Percentiles rank a stretch among this genome's conserved stretches.
Evolutionary conservation across 305 asterid genomes (phyloP).

Genomic region (Striga hermonthica): DNA sequence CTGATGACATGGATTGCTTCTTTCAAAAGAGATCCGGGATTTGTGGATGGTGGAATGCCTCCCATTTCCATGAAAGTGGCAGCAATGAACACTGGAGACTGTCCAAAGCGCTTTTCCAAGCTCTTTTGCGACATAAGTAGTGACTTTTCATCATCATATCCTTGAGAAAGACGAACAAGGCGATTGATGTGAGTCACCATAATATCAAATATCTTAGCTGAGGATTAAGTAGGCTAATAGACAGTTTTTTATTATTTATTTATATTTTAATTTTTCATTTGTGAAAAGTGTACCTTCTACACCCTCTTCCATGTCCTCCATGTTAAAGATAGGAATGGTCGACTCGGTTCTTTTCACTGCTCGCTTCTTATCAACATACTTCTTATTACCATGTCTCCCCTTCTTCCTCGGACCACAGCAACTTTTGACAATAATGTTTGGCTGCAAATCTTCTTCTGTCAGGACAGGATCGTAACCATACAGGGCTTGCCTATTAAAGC

Average conservation of each 20-base stretch:
- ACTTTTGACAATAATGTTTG: slow-evolving; percentile 76
- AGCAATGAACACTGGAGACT: slow-evolving; percentile 68
- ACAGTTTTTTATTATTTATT: no score
- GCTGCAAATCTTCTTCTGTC: slow-evolving; percentile 81
- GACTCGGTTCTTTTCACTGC: slow-evolving; percentile 68
- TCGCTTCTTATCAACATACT: slow-evolving; percentile 60
- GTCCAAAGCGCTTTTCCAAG: slow-evolving; percentile 70
- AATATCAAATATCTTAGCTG: neutral
- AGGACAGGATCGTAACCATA: slow-evolving; percentile 86
- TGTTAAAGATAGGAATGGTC: slow-evolving; percentile 66
- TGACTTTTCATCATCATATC: slow-evolving; percentile 65
- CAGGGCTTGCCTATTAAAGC: slow-evolving; percentile 82
- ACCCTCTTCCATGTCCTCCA: slow-evolving; percentile 79
- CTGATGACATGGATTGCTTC: slow-evolving; percentile 80
- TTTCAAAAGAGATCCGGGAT: slow-evolving; percentile 57
- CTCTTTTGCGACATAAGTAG: slow-evolving; percentile 65
- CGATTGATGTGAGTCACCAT: neutral
- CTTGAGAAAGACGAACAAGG: slow-evolving; percentile 31
- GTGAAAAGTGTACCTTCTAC: slow-evolving; percentile 57
- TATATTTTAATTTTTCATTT: neutral
- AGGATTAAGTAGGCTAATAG: no score
- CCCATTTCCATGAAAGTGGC: slow-evolving; percentile 68
- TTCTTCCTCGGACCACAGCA: slow-evolving; percentile 87
- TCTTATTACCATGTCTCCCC: slow-evolving; percentile 53
- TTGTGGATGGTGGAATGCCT: slow-evolving; percentile 65